Evolutionary conservation across 345 rosid genomes (phyloP).

Genomic region (Gossypium bickii): DNA sequence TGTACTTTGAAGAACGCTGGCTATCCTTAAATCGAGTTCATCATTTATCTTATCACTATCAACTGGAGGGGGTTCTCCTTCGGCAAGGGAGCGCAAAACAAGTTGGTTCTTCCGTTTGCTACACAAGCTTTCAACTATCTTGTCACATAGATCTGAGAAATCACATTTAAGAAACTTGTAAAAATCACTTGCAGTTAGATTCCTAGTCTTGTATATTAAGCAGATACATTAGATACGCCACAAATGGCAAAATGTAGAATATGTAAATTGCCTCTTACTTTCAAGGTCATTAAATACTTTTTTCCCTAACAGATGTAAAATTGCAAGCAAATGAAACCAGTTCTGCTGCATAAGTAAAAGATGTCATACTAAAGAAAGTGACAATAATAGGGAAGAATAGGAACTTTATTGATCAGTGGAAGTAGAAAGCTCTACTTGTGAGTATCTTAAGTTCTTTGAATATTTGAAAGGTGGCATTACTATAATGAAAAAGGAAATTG

Average conservation of each 20-base stretch:
- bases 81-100: constrained; percentile 45
- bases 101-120: constrained; percentile 75
- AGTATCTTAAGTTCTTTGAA: no score
- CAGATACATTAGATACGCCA: neutral
- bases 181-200: neutral
- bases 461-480: no score
- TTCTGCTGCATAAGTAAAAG: constrained; percentile 3
- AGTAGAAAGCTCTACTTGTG: no score
- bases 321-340: neutral
- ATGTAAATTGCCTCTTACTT: neutral
- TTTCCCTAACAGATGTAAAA: constrained; percentile 5
- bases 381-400: no score
- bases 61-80: constrained; percentile 50
- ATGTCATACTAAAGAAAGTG: no score
- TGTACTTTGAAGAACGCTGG: constrained; percentile 93
- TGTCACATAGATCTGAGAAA: constrained; percentile 78
- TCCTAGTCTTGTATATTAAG: neutral
- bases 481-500: no score
- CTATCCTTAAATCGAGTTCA: constrained; percentile 80
- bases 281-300: neutral
- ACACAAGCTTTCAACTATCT: constrained; percentile 77
- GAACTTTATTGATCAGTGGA: no score
- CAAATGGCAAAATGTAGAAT: neutral
- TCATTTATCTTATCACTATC: constrained; percentile 39
- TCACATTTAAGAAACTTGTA: constrained; percentile 14